Percentiles rank a stretch among this genome's conserved stretches.
Conservation (phyloP, 345 rosid species). For the Populus davidiana region DNA sequence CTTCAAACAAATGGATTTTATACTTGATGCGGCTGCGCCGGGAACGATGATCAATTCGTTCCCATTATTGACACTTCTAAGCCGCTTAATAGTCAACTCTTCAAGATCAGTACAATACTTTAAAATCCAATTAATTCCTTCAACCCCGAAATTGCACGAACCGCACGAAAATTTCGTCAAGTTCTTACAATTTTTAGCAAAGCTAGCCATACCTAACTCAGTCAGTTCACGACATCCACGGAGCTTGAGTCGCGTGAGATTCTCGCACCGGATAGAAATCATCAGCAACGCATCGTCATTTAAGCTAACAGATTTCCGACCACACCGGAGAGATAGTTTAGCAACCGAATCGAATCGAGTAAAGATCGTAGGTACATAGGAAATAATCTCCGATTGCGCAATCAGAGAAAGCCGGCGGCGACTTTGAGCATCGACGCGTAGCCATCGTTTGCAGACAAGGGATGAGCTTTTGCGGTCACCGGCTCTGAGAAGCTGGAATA, state of each 20-base stretch:
- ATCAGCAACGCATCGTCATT: slow-evolving; percentile 56
- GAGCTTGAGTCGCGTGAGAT: slow-evolving; percentile 77
- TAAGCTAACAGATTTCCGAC: slow-evolving; percentile 56
- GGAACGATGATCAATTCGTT: slow-evolving; percentile 34
- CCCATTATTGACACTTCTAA: slow-evolving; percentile 52
- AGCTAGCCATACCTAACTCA: slow-evolving; percentile 61
- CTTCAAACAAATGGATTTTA: slow-evolving; percentile 67
- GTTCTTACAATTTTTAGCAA: slow-evolving; percentile 52
- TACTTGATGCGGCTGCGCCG: slow-evolving; percentile 38
- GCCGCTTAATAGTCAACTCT: slow-evolving; percentile 63
- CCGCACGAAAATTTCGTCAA: slow-evolving; percentile 72
- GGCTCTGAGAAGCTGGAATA: slow-evolving; percentile 67
- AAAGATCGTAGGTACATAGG: slow-evolving; percentile 43
- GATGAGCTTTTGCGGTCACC: slow-evolving; percentile 76
- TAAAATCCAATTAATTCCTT: slow-evolving; percentile 64
- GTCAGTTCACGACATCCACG: slow-evolving; percentile 88
- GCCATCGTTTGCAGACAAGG: slow-evolving; percentile 73
- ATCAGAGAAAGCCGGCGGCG: slow-evolving; percentile 70
- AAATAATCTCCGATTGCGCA: slow-evolving; percentile 51
- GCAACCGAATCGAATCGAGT: slow-evolving; percentile 69
- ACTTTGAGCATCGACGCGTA: slow-evolving; percentile 64
- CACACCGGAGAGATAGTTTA: slow-evolving; percentile 72
- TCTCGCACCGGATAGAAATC: slow-evolving; percentile 58
- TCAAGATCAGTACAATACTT: slow-evolving; percentile 51
- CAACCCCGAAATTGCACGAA: slow-evolving; percentile 78